Conservation (phyloP, 176 grass and related monocot genomes). For the Calamus simplicifolius region DNA sequence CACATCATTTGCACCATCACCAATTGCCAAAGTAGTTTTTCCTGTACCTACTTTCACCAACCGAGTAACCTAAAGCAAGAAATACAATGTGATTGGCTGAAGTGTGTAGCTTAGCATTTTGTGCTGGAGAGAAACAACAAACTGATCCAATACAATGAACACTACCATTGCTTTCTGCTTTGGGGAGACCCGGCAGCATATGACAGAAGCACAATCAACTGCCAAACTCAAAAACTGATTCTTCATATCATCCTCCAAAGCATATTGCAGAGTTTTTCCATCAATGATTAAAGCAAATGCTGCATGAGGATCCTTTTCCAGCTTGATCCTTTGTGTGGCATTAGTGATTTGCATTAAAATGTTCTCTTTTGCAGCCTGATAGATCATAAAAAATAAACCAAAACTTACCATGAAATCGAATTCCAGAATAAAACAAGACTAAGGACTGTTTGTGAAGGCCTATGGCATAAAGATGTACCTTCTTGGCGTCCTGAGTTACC, state of each 20-base stretch:
- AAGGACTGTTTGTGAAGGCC: constrained; percentile 14
- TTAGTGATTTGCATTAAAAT: constrained; percentile 86
- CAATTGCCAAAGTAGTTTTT: constrained; percentile 94
- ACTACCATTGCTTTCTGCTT: constrained; percentile 97
- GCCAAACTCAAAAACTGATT: constrained; percentile 85
- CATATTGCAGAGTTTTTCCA: constrained; percentile 76
- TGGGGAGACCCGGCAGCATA: constrained; percentile 94
- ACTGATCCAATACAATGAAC: constrained; percentile 1
- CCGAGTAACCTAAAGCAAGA: constrained; percentile 65
- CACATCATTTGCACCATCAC: constrained; percentile 99
- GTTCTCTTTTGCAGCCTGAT: constrained; percentile 81
- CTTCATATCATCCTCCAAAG: constrained; percentile 90
- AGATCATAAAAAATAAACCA: constrained; percentile 47
- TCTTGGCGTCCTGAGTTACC: constrained; percentile 62
- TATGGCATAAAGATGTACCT: constrained; percentile 39
- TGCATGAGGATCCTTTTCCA: constrained; percentile 91
- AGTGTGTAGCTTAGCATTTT: too few species aligned
- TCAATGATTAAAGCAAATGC: constrained; percentile 99
- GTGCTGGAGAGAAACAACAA: too few species aligned
- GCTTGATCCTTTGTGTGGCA: constrained; percentile 82
- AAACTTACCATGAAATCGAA: constrained; percentile 41
- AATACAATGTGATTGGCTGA: neutral
- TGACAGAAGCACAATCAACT: constrained; percentile 89
- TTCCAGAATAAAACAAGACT: constrained; percentile 28
- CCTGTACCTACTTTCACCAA: constrained; percentile 94